These are phyloP conservation scores for Polygonum aviculare DNA, from an alignment of 148 eudicot species.

Conservation along the genomic window DNA sequence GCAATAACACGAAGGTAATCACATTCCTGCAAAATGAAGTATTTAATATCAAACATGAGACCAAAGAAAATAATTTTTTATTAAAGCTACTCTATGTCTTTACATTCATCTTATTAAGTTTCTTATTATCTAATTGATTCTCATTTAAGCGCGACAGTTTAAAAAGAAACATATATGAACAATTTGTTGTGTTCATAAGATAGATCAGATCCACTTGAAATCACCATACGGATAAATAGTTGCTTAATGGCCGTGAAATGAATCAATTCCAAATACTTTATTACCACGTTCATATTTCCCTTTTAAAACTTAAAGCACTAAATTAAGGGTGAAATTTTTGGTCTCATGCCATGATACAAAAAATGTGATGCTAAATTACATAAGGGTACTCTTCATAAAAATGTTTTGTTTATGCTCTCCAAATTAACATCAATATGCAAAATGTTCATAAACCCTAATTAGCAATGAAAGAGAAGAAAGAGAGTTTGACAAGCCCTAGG, in stretches of 20 bases:
- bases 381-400: too few species aligned
- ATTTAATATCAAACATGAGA: not conserved
- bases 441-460: not conserved
- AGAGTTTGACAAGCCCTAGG: too few species aligned
- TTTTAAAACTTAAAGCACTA: not conserved
- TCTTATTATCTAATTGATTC: too few species aligned
- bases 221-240: too few species aligned
- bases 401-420: not conserved
- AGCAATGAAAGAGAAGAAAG: too few species aligned
- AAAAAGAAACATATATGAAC: not conserved
- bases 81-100: not conserved
- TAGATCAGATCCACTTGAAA: not conserved
- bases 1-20: conserved; percentile 83
- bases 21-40: conserved; percentile 56
- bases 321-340: not conserved
- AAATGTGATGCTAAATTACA: too few species aligned
- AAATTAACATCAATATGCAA: not conserved
- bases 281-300: too few species aligned
- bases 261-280: not conserved
- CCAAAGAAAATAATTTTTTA: not conserved
- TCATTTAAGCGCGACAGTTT: not conserved
- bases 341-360: too few species aligned
- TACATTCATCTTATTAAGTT: not conserved
- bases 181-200: not conserved
- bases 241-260: not conserved